Evolutionary conservation across 2,329 filamentous ascomycete species (phyloP), one percentile per base, ranked within the genome.

Genomic region (Cladosporium sp.): DNA sequence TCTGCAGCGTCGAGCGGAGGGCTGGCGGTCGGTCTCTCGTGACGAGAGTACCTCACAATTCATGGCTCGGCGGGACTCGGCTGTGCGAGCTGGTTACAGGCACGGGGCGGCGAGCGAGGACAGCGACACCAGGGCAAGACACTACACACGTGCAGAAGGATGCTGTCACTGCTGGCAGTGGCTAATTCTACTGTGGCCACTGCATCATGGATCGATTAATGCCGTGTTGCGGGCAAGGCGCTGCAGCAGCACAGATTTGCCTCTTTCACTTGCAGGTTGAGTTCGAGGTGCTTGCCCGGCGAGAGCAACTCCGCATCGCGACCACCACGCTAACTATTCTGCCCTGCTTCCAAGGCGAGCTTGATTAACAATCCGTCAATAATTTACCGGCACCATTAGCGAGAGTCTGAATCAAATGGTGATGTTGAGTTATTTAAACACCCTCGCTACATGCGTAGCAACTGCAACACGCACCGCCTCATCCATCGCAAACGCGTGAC

Each of bases 31-130:
- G 43, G 43, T 47, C 50, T 34, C 49, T 51, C 51, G 51, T 55
- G 51, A 55, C 51, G 43, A 37, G 38, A 36, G 51, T 43, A 42
- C 25, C 38, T 55, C 51, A 55, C 51, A 40, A 55, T 43, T 55
- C 38, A 43, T 25, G 3, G 25, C 39, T 43, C 51, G 51, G 51
- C 51, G 51, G 51, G 38, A 55, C 51, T 55, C 51, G 51, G 51
- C 51, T 55, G 50, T 52, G 51, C 38, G 39, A 36, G 38, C 25
- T 55, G 39, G 39, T 54, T 54, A 45, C 42, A 47, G 43, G 22
- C 43, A 47, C 43, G 14, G 42, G 22, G 9, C 28, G 28, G 28
- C 30, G 30, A 12, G 30, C 30, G 30, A 34, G 30, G 30, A 12
- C 30, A 12, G 11, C 30, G 30, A 34, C 30, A 34, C 5, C 30